phyloP scores from a whole-genome alignment of 495 filamentous ascomycete genomes.

The Penicillium daleae region DNA sequence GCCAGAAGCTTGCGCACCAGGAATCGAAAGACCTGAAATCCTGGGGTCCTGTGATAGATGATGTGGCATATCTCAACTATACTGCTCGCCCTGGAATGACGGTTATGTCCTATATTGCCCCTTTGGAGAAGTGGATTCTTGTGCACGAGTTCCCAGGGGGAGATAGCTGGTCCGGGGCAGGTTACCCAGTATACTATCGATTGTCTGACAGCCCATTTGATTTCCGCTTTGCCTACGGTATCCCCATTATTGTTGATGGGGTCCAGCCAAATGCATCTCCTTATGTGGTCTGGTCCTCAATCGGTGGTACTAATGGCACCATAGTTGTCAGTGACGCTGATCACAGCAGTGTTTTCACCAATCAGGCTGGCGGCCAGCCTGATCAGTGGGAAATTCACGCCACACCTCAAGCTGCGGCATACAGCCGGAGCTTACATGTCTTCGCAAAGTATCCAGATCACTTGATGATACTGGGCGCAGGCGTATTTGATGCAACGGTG shows the following conservation, averaged over 20 bases:
- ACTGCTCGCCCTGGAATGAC: conserved; percentile 66
- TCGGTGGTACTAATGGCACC: neutral
- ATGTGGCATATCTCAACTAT: conserved; percentile 58
- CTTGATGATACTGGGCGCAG: conserved; percentile 4
- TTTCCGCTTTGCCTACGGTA: conserved; percentile 10
- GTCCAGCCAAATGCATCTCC: conserved; percentile 40
- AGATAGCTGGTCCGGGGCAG: conserved; percentile 37
- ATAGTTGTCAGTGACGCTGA: conserved; percentile 6
- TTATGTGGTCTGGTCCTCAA: conserved; percentile 3
- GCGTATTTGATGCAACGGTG: neutral
- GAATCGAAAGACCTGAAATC: conserved; percentile 51
- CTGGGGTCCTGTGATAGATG: conserved; percentile 59
- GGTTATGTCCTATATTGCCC: conserved; percentile 52
- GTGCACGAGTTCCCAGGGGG: conserved; percentile 54
- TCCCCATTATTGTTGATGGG: conserved; percentile 39
- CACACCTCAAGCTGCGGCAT: neutral
- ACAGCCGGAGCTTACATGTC: conserved; percentile 6
- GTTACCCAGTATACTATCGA: conserved; percentile 51
- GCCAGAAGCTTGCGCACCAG: conserved; percentile 65
- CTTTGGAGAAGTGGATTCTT: conserved; percentile 57
- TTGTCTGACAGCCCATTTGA: conserved; percentile 49
- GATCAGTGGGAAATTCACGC: conserved; percentile 4
- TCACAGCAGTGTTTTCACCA: conserved; percentile 5
- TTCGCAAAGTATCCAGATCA: neutral
- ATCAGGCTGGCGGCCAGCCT: neutral